Evolutionary conservation across 2,329 filamentous ascomycete genomes (phyloP), one percentile per base, ranked within the genome.

Genomic region (Alternaria novae-zelandiae): DNA sequence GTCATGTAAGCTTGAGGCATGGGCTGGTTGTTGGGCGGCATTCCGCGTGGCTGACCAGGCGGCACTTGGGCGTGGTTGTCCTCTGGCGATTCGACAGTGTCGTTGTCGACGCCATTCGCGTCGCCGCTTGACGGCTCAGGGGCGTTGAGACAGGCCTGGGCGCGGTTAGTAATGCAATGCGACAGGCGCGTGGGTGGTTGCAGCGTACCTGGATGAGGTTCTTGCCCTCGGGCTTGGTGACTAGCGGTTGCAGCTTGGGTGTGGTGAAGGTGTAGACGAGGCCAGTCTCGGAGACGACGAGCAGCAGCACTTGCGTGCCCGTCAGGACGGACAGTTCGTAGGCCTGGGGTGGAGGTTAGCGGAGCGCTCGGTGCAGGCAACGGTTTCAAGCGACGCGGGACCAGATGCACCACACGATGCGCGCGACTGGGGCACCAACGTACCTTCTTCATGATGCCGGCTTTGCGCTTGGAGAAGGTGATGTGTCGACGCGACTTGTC

Each of bases 391-490:
- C 75, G 70, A 71, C 68, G 72, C 70, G 73, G 63, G 50, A 64
- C 63, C 67, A 69, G 46, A 51, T 68, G 51, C 21, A 54, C 21
- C 21, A 32, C 21, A 32, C 21, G 51, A 54, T 25, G 49, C 30
- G 41, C 25, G 30, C 28, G 28, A 50, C 41, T 17, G 13, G 41
- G n/a, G 23, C 15, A 25, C n/a, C n/a, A 26, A 86, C 90, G 73
- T 81, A 97, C 96, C 94, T 98, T 98, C 88, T 99, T 98, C 96
- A 99, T 98, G 83, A 99, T 98, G 75, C 96, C 96, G 60, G 96
- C 96, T 87, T 99, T 99, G 82, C 96, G 93, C 90, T 99, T 99
- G 74, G 95, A 98, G 83, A 99, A 98, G 77, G 96, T 98, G 81
- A 98, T 99, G 86, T 99, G 96, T 68, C 96, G 92, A 84, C 96